Base-by-base conservation (phyloP, 805 yeast species). In the Saccharomycopsis javanensis region DNA sequence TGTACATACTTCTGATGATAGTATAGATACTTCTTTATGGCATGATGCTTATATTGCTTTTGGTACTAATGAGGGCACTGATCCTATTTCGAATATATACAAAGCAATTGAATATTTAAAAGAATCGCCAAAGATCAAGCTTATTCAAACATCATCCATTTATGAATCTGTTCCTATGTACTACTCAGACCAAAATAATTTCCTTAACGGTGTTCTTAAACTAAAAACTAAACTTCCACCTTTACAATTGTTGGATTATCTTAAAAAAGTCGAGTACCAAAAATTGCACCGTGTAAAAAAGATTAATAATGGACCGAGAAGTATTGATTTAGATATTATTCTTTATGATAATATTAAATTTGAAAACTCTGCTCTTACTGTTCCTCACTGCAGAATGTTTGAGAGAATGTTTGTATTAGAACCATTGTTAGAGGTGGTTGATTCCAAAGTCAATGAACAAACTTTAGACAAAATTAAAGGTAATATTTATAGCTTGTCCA, bases 91-190 rank as follows among this genome's bases (percentile, higher is more conserved):
- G 1, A 86, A 88, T 65, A 85, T 94, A 50, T 72, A 77, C 51
- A 70, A 88, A 15, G 66, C 69, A 33, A 52, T 68, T 4, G 65
- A 72, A 8, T 66, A 67, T 0, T 50, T 59, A 15, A n/a, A 27
- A 13, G 20, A 18, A 11, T 28, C 25, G 6, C 64, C 72, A 1
- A 72, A 72, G 0, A 74, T 87, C 18, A 63, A 69, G 11, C 78
- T 94, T 0, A 58, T 75, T 2, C 73, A 78, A 2, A 79, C 92
- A 0, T 91, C 98, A 0, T 81, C 95, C 0, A 71, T 92, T 56
- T 94, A 88, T 68, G 82, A 85, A 58, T 88, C 97, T 20, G 88
- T 85, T 64, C 98, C 99, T 42, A 92, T 94, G 98, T 94, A 90
- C 69, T 81, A 77, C 61, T 69, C 77, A 35, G 87, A 89, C 57